These are phyloP conservation scores for Eucalyptus guilfoylei DNA, from an alignment of 345 rosid species.

Conservation along the genomic window DNA sequence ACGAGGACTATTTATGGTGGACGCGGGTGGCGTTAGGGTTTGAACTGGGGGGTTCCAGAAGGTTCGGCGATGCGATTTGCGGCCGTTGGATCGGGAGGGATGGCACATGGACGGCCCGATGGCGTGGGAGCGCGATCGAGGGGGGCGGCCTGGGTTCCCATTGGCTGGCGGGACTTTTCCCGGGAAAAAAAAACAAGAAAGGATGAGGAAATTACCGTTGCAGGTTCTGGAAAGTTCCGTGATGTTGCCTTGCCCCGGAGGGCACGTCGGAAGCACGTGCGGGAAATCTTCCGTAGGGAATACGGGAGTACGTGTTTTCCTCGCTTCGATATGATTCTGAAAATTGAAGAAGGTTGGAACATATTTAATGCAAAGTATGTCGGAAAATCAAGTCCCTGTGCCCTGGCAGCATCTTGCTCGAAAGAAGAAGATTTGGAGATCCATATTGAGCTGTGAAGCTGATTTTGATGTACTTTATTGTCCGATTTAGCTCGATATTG, in stretches of 20 bases:
- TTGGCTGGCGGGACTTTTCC: not conserved
- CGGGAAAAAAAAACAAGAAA: not conserved
- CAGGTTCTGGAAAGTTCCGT: not conserved
- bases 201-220: not conserved
- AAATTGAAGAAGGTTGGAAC: not conserved
- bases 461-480: not conserved
- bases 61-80: not conserved
- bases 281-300: not conserved
- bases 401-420: too few species aligned
- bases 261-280: not conserved
- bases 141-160: not conserved
- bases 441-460: not conserved
- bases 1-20: not conserved
- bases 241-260: not conserved
- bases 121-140: not conserved
- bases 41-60: not conserved
- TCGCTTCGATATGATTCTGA: not conserved
- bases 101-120: not conserved
- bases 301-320: not conserved
- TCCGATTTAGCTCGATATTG: not conserved
- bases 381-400: fast-evolving
- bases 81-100: not conserved
- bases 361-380: not conserved
- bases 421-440: not conserved
- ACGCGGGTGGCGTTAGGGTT: not conserved